Conservation (phyloP, 1,284 basidiomycete genomes). For the Earliella scabrosa region DNA sequence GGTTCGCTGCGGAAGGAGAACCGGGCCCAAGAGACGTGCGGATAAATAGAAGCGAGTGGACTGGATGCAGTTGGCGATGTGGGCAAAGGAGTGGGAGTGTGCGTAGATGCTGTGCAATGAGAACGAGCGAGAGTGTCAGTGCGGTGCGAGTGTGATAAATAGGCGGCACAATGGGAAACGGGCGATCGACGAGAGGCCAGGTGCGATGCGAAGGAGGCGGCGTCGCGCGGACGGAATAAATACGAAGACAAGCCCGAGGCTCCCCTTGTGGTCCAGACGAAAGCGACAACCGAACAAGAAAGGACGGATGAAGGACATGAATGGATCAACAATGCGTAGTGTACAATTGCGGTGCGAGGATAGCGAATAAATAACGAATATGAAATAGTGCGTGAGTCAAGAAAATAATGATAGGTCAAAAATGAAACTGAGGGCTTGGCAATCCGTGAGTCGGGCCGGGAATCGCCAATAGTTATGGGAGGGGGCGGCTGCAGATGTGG, state of each 20-base stretch:
- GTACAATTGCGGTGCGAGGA: slow-evolving; percentile 24
- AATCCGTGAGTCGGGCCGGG: not conserved
- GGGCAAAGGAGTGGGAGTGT: not conserved
- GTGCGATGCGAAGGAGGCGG: not conserved
- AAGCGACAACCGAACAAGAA: not conserved
- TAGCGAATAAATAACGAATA: slow-evolving; percentile 23
- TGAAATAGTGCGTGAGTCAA: slow-evolving; percentile 6
- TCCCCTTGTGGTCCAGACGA: slow-evolving; percentile 1
- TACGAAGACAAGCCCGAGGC: not conserved
- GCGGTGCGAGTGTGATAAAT: slow-evolving; percentile 7
- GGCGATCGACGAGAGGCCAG: not conserved
- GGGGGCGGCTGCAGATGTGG: not conserved
- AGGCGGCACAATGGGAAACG: not conserved
- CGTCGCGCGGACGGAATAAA: slow-evolving; percentile 5
- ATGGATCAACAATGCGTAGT: slow-evolving; percentile 22
- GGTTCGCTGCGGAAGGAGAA: not conserved
- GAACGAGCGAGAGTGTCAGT: not conserved
- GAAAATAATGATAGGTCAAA: slow-evolving; percentile 11
- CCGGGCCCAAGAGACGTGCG: not conserved
- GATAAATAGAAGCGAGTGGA: slow-evolving; percentile 15
- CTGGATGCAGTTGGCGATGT: not conserved
- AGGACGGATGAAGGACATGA: slow-evolving; percentile 1
- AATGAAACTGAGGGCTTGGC: slow-evolving; percentile 11
- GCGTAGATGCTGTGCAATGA: not conserved
- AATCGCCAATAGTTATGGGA: not conserved